Evolutionary conservation across 2,329 filamentous ascomycete genomes (phyloP).

Genomic region (Curvularia lunata): DNA sequence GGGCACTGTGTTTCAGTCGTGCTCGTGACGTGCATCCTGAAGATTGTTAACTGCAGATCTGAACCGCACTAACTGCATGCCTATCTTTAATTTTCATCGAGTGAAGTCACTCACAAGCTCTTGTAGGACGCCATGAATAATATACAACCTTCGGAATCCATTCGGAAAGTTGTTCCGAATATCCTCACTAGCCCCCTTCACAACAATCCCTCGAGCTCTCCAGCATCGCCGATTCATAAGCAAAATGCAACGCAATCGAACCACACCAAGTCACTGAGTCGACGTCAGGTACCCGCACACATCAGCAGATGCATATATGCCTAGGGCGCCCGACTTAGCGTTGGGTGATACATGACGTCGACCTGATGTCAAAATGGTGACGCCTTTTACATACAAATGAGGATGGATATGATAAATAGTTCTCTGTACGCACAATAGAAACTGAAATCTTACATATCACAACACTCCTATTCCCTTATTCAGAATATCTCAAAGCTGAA

Average conservation of each 20-base stretch:
- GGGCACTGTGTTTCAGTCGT: neutral
- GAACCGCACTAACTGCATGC: neutral
- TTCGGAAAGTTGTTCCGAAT: conserved; percentile 3
- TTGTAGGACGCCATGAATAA: neutral
- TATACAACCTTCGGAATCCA: neutral
- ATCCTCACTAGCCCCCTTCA: conserved; percentile 3
- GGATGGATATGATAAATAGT: neutral
- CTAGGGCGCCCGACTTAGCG: conserved; percentile 1
- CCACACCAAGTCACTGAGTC: neutral
- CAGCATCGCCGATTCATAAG: conserved; percentile 7
- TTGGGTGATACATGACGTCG: conserved; percentile 18
- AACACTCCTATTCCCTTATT: neutral
- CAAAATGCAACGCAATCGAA: neutral
- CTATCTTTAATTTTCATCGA: no score
- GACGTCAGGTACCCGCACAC: conserved; percentile 11
- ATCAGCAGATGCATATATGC: neutral
- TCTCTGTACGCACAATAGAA: neutral
- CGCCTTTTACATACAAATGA: conserved; percentile 12
- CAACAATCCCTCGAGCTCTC: neutral
- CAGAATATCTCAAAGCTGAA: neutral
- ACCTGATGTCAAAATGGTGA: conserved; percentile 24
- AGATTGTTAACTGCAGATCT: neutral
- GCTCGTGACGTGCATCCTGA: neutral
- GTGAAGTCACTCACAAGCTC: neutral
- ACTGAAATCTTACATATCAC: neutral